Conservation (phyloP, 2,329 filamentous ascomycete genomes). For the Calcarisporium arbuscula region DNA sequence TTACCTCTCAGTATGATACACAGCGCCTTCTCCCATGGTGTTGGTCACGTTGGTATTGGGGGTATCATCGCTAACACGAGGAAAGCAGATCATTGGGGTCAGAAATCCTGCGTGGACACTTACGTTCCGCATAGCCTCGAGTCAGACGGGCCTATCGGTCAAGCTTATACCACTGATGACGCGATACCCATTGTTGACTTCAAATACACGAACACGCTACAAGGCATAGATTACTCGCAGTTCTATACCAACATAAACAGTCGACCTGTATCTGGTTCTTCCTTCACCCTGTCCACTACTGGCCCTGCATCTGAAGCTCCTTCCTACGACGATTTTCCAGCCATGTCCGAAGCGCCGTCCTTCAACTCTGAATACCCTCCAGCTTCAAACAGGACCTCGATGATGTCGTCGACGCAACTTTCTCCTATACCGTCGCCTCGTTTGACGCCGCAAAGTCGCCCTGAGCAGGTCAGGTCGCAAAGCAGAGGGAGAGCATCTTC, state of each 20-base stretch:
- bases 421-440: constrained; percentile 68
- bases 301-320: constrained; percentile 61
- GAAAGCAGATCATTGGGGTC: constrained; percentile 35
- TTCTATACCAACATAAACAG: constrained; percentile 48
- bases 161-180: constrained; percentile 58
- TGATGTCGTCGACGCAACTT: constrained; percentile 64
- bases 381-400: constrained; percentile 60
- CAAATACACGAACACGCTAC: constrained; percentile 40
- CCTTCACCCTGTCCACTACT: constrained; percentile 65
- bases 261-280: constrained; percentile 65
- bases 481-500: constrained; percentile 67
- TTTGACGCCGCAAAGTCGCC: constrained; percentile 54
- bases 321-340: constrained; percentile 64
- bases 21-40: no score
- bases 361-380: constrained; percentile 62
- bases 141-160: constrained; percentile 52
- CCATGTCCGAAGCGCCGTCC: constrained; percentile 60
- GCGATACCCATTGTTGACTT: constrained; percentile 57
- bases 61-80: constrained; percentile 1
- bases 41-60: no score
- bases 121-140: constrained; percentile 51
- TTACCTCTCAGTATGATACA: constrained; percentile 45
- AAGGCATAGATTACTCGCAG: constrained; percentile 43
- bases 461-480: constrained; percentile 55
- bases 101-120: constrained; percentile 51